Percentiles rank a stretch among this genome's conserved stretches.
Evolutionary conservation across 176 grass and related monocot genomes (phyloP).

Genomic region (Puccinellia tenuiflora): DNA sequence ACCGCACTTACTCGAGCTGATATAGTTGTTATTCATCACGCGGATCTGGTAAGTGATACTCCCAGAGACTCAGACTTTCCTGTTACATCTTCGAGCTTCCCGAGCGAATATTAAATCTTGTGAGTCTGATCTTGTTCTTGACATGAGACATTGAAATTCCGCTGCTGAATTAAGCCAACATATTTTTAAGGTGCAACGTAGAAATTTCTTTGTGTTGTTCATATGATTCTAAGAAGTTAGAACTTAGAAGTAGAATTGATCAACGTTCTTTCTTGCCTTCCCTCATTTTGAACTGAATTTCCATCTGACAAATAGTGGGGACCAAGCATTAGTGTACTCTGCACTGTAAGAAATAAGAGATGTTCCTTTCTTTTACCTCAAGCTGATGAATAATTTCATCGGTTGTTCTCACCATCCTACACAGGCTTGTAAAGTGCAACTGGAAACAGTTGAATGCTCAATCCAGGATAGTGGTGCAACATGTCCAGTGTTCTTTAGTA

Average conservation of each 20-base stretch:
- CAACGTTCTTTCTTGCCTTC: neutral
- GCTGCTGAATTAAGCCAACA: neutral
- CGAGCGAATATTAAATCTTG: neutral
- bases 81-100: neutral
- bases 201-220: neutral
- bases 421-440: slow-evolving; percentile 49
- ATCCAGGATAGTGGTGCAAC: slow-evolving; percentile 28
- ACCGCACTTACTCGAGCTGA: slow-evolving; percentile 57
- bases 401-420: slow-evolving; percentile 17
- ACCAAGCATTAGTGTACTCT: neutral
- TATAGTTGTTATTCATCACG: slow-evolving; percentile 75
- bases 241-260: neutral
- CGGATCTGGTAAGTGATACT: slow-evolving; percentile 47
- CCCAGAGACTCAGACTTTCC: neutral
- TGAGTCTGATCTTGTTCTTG: neutral
- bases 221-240: neutral
- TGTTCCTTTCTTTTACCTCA: neutral
- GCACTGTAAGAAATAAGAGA: neutral
- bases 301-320: neutral
- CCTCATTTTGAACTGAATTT: neutral
- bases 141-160: neutral
- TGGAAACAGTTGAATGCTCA: slow-evolving; percentile 28
- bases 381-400: neutral
- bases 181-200: neutral
- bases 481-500: slow-evolving; percentile 51